A percentile compares a stretch with the other conserved stretches of the same genome.
These are phyloP conservation scores for Tritrichomonas foetus DNA, from an alignment of 208 protist species.

Conservation along the genomic window DNA sequence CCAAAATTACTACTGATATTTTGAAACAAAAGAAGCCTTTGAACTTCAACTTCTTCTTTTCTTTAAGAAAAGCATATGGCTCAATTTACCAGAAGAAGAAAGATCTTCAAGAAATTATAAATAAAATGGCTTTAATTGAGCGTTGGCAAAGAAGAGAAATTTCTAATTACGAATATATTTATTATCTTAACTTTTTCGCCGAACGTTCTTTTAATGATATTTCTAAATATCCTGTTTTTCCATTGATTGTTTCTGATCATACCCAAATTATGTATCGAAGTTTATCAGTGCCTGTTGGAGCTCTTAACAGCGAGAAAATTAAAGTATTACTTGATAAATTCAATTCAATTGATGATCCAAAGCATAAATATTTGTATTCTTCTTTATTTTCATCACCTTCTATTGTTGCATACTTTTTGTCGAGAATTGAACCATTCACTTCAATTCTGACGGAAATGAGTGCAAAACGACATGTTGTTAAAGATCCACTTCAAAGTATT, in stretches of 20 bases:
- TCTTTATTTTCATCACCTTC: conserved; percentile 38
- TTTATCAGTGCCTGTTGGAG: background rate
- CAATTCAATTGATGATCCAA: background rate
- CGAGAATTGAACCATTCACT: conserved; percentile 51
- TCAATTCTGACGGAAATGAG: conserved; percentile 46
- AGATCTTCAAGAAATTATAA: background rate
- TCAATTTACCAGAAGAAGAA: background rate
- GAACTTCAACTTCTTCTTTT: too few species aligned
- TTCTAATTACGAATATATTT: conserved; percentile 20
- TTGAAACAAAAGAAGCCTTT: too few species aligned
- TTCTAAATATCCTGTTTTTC: conserved; percentile 45
- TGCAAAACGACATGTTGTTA: background rate
- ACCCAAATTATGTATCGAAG: background rate
- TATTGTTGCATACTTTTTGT: conserved; percentile 49
- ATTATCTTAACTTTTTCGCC: background rate
- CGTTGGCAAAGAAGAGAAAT: background rate
- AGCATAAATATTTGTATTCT: background rate
- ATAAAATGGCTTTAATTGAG: too few species aligned
- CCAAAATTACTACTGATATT: too few species aligned
- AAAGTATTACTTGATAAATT: background rate
- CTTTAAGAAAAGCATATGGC: too few species aligned
- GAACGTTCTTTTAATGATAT: background rate
- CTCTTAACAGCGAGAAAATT: background rate
- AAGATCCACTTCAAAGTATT: too few species aligned
- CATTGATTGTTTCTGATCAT: conserved; percentile 51